Percentiles rank a stretch among this genome's conserved stretches.
Evolutionary conservation across 495 filamentous ascomycete genomes (phyloP).

Genomic region (Penicillium waksmanii): DNA sequence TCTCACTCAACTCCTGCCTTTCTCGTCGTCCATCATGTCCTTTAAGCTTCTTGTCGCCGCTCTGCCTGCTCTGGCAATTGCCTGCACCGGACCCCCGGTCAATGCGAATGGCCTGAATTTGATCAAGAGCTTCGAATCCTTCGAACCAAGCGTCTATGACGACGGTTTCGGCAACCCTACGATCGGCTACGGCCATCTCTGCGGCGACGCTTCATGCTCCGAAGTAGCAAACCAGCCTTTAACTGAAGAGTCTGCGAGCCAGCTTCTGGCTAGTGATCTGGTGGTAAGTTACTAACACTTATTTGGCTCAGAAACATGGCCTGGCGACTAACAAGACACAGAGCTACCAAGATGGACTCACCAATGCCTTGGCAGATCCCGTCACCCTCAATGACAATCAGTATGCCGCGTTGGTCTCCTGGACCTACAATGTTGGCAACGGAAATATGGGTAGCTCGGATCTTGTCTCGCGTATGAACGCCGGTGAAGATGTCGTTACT

Average conservation of each 20-base stretch:
- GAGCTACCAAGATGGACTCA: conserved; percentile 27
- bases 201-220: conserved; percentile 40
- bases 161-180: conserved; percentile 52
- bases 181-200: conserved; percentile 57
- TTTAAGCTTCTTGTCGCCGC: conserved; percentile 16
- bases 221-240: conserved; percentile 52
- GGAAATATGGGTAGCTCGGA: conserved; percentile 33
- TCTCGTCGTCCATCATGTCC: conserved; percentile 9
- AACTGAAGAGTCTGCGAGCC: conserved; percentile 39
- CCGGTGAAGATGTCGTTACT: conserved; percentile 40
- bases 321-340: conserved; percentile 5
- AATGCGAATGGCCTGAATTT: conserved; percentile 42
- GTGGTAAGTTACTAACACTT: conserved; percentile 23
- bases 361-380: conserved; percentile 18
- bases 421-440: conserved; percentile 27
- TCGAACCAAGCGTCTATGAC: conserved; percentile 31
- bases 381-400: conserved; percentile 36
- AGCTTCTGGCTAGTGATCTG: conserved; percentile 47
- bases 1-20: no score
- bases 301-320: not conserved
- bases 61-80: conserved; percentile 19
- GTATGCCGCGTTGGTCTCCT: conserved; percentile 29
- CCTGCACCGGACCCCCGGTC: conserved; percentile 36
- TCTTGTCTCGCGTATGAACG: conserved; percentile 50
- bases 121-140: conserved; percentile 47